These are phyloP conservation scores for Viola odorata DNA, from an alignment of 345 rosid species.

Conservation along the genomic window DNA sequence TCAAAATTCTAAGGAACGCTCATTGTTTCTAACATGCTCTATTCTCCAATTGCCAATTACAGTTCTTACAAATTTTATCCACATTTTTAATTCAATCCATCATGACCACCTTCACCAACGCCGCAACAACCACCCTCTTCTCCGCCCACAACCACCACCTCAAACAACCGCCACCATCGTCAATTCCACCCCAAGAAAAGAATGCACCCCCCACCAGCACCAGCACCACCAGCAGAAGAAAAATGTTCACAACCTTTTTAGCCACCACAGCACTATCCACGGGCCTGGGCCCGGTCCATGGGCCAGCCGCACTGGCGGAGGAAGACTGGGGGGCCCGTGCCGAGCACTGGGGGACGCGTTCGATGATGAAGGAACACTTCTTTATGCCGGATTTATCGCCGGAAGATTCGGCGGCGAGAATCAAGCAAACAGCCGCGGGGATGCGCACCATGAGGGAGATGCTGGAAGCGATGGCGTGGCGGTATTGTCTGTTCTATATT, in stretches of 20 bases:
- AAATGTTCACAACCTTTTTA: constrained; percentile 26
- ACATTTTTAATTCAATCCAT: neutral
- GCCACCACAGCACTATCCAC: constrained; percentile 32
- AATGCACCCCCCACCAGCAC: constrained; percentile 17
- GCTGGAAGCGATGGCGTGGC: constrained; percentile 91
- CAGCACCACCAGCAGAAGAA: no score
- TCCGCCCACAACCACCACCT: constrained; percentile 13
- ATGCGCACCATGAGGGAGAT: constrained; percentile 69
- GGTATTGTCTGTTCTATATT: constrained; percentile 76
- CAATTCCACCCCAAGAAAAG: constrained; percentile 17
- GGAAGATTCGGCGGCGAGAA: constrained; percentile 79
- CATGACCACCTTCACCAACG: constrained; percentile 45
- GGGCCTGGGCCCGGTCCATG: constrained; percentile 8
- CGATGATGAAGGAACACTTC: constrained; percentile 55
- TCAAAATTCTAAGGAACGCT: no score
- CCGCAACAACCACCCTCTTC: constrained; percentile 22
- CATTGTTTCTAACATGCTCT: no score
- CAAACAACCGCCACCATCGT: constrained; percentile 23
- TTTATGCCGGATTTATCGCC: constrained; percentile 71
- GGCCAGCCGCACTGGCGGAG: constrained; percentile 31
- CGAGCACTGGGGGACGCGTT: constrained; percentile 81
- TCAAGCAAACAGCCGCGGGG: constrained; percentile 82
- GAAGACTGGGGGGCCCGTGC: constrained; percentile 4
- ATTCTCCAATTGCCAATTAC: neutral
- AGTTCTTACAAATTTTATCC: constrained; percentile 15